A percentile compares a stretch with the other conserved stretches of the same genome.
phyloP scores from a whole-genome alignment of 1,284 basidiomycete genomes.

The Puccinia polysora region DNA sequence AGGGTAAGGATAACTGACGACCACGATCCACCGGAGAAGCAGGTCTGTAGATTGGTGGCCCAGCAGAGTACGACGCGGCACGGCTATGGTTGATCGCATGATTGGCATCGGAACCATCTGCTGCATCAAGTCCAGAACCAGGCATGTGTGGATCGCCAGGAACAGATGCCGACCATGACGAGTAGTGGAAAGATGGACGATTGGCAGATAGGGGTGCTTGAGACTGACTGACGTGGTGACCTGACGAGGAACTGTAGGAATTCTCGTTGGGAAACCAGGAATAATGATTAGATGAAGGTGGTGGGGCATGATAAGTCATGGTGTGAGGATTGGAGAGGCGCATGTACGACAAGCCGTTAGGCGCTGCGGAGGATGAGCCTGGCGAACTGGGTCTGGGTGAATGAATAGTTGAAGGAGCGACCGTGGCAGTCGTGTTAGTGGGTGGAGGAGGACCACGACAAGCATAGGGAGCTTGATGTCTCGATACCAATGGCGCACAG shows the following conservation, averaged over 20 bases:
- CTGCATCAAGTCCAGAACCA: not conserved
- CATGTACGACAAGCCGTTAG: conserved; percentile 28
- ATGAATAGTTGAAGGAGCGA: conserved; percentile 11
- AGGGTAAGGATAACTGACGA: conserved; percentile 34
- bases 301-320: conserved; percentile 5
- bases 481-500: not conserved
- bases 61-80: conserved; percentile 33
- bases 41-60: conserved; percentile 16
- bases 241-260: conserved; percentile 5
- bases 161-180: conserved; percentile 23
- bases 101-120: conserved; percentile 11
- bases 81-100: conserved; percentile 14
- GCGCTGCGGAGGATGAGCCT: not conserved
- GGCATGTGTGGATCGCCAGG: conserved; percentile 11
- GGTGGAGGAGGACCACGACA: conserved; percentile 1
- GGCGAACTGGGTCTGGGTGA: conserved; percentile 18
- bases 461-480: conserved; percentile 16
- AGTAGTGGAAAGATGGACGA: conserved; percentile 20
- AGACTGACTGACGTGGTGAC: conserved; percentile 2
- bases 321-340: conserved; percentile 19
- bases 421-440: not conserved
- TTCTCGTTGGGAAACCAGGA: conserved; percentile 26
- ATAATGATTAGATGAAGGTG: conserved; percentile 12
- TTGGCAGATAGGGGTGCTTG: conserved; percentile 16
- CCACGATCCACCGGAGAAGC: conserved; percentile 34